A percentile compares a stretch with the other conserved stretches of the same genome.
phyloP scores from a whole-genome alignment of 2,329 filamentous ascomycete genomes.

The Metarhizium humberi region DNA sequence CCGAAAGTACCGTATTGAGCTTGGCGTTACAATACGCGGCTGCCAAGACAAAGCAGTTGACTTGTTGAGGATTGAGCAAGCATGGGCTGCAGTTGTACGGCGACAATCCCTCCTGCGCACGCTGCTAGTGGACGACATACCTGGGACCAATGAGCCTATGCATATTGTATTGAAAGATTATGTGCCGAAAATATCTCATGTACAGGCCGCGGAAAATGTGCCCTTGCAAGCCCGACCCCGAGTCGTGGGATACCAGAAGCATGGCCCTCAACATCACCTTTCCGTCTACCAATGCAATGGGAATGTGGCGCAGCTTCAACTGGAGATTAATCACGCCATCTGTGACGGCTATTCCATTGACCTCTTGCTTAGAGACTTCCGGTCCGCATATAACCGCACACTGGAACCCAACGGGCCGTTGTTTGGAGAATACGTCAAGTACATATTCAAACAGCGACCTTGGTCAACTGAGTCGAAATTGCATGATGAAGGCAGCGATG shows the following conservation, averaged over 20 bases:
- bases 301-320: not conserved
- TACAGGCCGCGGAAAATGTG: not conserved
- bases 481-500: too few relatives aligned
- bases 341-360: too few relatives aligned
- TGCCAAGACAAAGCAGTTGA: not conserved
- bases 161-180: not conserved
- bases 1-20: not conserved
- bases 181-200: not conserved
- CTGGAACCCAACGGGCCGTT: too few relatives aligned
- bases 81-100: not conserved
- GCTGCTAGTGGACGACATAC: not conserved
- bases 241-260: not conserved
- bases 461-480: too few relatives aligned
- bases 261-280: not conserved
- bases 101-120: not conserved
- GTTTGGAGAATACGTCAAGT: too few relatives aligned
- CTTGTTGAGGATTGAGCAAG: not conserved
- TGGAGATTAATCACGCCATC: not conserved
- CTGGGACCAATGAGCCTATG: not conserved
- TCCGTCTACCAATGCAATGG: not conserved
- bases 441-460: too few relatives aligned
- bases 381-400: too few relatives aligned
- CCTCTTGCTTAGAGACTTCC: too few relatives aligned
- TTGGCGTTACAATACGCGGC: not conserved
- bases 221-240: not conserved